Conservation (phyloP, 2,329 filamentous ascomycete species). For the Chrysoporthe cubensis region DNA sequence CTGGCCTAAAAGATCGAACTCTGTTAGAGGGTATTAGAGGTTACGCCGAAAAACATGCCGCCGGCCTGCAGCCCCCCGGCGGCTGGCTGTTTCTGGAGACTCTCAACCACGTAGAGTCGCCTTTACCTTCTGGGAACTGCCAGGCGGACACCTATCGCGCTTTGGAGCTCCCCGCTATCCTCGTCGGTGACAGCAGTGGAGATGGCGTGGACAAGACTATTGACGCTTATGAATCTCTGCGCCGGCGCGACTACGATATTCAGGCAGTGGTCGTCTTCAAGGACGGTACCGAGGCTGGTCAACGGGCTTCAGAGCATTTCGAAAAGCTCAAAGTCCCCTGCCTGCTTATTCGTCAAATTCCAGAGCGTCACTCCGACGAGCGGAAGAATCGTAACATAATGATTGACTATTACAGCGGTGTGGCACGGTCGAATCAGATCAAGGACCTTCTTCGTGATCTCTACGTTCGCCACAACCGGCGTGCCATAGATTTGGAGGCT, state of each 20-base stretch:
- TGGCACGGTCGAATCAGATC: slow-evolving; percentile 7
- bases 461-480: background rate
- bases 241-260: slow-evolving; percentile 78
- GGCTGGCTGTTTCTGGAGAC: slow-evolving; percentile 78
- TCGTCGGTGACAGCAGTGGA: slow-evolving; percentile 75
- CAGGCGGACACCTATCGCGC: slow-evolving; percentile 80
- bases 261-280: slow-evolving; percentile 71
- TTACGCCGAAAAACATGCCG: background rate
- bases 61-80: slow-evolving; percentile 44
- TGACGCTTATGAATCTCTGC: slow-evolving; percentile 77
- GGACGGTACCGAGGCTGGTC: slow-evolving; percentile 67
- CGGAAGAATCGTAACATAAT: slow-evolving; percentile 46
- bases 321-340: slow-evolving; percentile 61
- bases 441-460: slow-evolving; percentile 4
- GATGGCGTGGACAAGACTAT: slow-evolving; percentile 83
- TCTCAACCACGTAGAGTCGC: slow-evolving; percentile 81
- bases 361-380: slow-evolving; percentile 45
- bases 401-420: background rate
- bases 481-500: background rate
- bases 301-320: slow-evolving; percentile 72
- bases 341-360: slow-evolving; percentile 63
- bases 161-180: slow-evolving; percentile 71
- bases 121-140: slow-evolving; percentile 73
- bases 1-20: background rate
- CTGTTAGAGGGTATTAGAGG: background rate